Base-by-base conservation (phyloP, 192 early-diverging fungal genomes). In the Pilaira anomala region DNA sequence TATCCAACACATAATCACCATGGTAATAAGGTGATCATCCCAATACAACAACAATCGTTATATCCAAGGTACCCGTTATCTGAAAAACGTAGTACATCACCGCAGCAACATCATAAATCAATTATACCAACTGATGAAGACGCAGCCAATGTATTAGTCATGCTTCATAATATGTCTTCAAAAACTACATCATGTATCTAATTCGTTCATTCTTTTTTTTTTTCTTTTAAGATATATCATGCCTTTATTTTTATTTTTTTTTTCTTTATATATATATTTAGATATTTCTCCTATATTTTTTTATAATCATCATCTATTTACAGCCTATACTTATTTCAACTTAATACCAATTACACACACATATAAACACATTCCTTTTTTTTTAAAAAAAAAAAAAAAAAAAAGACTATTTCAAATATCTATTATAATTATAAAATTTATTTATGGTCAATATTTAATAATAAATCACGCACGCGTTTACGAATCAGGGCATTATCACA, bases 401-500 rank as follows among this genome's bases (percentile, higher is more conserved):
- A n/a, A n/a, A n/a, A n/a, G n/a, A n/a, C n/a, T n/a, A n/a, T n/a
- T n/a, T n/a, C n/a, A n/a, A n/a, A n/a, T n/a, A n/a, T n/a, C n/a
- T n/a, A n/a, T n/a, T n/a, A n/a, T n/a, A n/a, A n/a, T 40, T 40
- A 8, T 8, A 8, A 40, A 8, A 40, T 8, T 40, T 40, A 40
- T 40, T 5, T 5, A 40, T 40, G 5, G 39, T 40, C 39, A 8
- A 40, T 8, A 8, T 40, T 12, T 19, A 46, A 13, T 3, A 82
- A 48, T 51, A 82, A 71, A 33, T 73, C 71, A 58, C 70, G 73
- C 60, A 82, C 74, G 52, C 80, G 67, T 49, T 76, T 67, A 8
- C 60, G 66, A 21, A 82, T 67, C 28, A 82, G 73, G 16, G 25
- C 60, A 46, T 75, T 82, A n/a, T 65, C 53, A 52, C 80, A 80